Evolutionary conservation across 2,329 filamentous ascomycete genomes (phyloP), one percentile per base, ranked within the genome.

Genomic region (Alternaria sp.): DNA sequence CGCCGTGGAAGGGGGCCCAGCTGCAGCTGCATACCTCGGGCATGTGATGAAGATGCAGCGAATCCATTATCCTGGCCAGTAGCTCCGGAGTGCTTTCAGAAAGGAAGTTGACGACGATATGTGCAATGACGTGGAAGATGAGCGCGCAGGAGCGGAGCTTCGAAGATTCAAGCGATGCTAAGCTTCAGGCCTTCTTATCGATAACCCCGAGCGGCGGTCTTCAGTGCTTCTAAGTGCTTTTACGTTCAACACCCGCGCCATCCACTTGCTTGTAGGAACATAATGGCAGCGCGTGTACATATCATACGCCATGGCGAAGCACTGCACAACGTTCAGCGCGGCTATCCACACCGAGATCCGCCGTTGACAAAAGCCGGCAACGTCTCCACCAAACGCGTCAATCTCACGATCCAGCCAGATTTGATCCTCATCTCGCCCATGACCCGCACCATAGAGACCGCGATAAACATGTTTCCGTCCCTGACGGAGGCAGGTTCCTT

Each of bases 381-480:
- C 4, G 28, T 46, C 15, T 58, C 58, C 8, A 70, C 68, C 9
- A 64, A 64, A 47, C 41, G 49, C 12, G 65, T 69, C 25, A 56
- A 57, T 9, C 51, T 69, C 8, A 8, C 61, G 4, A 8, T 49
- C 0, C 41, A 7, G 7, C 71, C 71, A 21, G 65, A 73, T 25
- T 43, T 74, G 4, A 63, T 74, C 54, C 47, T 74, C 49, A 66
- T 74, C 26, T 74, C 71, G 6, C 69, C 71, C 26, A 71, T 73
- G 65, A 73, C 65, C 11, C 66, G 71, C n/a, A 71, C 71, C 5
- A 63, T 74, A 14, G 63, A 74, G 45, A 73, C 71, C 2, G 71
- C 71, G 2, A 49, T 72, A 5, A 71, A 71, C 37, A 58, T 71
- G 5, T 71, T 73, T 23, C 66, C 69, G 0, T 61, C 26, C 12